Conservation (phyloP, 2,329 filamentous ascomycete genomes). For the Claviceps quebecensis region DNA sequence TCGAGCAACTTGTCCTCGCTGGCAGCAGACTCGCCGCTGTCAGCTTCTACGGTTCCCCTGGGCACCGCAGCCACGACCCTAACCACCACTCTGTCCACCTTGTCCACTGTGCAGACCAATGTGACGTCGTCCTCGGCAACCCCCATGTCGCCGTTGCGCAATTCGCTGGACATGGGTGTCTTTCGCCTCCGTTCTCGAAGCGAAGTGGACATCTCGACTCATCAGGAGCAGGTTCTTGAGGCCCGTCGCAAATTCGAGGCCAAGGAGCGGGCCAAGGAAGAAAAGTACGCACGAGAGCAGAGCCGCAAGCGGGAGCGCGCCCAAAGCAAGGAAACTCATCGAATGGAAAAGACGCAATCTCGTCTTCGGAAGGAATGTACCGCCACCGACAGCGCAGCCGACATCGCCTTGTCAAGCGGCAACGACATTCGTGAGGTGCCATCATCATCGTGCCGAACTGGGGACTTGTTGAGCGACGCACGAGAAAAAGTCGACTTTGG, state of each 20-base stretch:
- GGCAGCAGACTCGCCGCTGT: slow-evolving; percentile 21
- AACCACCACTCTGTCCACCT: neutral
- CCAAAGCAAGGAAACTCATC: slow-evolving; percentile 41
- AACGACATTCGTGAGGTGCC: slow-evolving; percentile 13
- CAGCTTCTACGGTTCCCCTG: slow-evolving; percentile 12
- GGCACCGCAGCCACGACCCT: slow-evolving; percentile 12
- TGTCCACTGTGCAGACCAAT: slow-evolving; percentile 13
- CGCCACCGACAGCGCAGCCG: slow-evolving; percentile 17
- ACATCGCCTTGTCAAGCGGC: slow-evolving; percentile 19
- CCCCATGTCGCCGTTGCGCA: slow-evolving; percentile 38
- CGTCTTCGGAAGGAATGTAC: slow-evolving; percentile 25
- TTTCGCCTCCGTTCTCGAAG: slow-evolving; percentile 48
- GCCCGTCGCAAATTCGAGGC: slow-evolving; percentile 50
- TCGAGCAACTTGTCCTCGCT: slow-evolving; percentile 17
- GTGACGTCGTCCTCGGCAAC: slow-evolving; percentile 19
- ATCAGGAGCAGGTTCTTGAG: slow-evolving; percentile 43
- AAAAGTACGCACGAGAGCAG: slow-evolving; percentile 47
- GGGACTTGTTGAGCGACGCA: slow-evolving; percentile 12
- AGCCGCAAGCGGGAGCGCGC: slow-evolving; percentile 43
- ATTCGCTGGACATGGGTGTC: slow-evolving; percentile 40
- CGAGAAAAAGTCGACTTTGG: slow-evolving; percentile 30
- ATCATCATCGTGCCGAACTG: slow-evolving; percentile 14
- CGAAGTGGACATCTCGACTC: slow-evolving; percentile 40
- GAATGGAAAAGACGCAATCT: slow-evolving; percentile 32
- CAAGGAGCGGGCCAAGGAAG: slow-evolving; percentile 46